phyloP scores from a whole-genome alignment of 371 early-diverging fungal genomes.

The Mortierella sp. region DNA sequence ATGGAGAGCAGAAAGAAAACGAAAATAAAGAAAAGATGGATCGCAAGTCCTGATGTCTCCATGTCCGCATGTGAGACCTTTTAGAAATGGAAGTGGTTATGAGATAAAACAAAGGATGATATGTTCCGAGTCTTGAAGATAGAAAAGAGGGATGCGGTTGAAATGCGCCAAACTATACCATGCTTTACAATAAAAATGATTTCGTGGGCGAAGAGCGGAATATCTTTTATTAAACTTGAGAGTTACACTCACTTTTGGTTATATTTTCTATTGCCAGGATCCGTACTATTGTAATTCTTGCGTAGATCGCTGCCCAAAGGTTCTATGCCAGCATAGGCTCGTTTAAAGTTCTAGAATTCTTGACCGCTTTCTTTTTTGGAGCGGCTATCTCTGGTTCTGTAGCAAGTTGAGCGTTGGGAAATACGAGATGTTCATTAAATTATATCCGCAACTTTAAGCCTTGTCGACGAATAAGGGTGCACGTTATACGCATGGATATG shows the following conservation, averaged over 20 bases:
- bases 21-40: conserved; percentile 39
- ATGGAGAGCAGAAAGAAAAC: conserved; percentile 30
- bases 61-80: conserved; percentile 9
- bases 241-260: neutral
- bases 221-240: neutral
- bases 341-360: conserved; percentile 17
- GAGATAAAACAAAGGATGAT: neutral
- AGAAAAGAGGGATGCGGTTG: neutral
- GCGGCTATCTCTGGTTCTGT: neutral
- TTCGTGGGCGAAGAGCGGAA: neutral
- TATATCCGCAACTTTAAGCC: neutral
- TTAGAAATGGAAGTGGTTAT: neutral
- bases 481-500: neutral
- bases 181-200: too few relatives aligned
- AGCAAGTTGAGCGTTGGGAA: neutral
- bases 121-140: neutral
- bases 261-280: neutral
- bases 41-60: conserved; percentile 40
- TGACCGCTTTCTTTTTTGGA: conserved; percentile 9
- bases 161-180: neutral
- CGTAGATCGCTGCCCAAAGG: neutral
- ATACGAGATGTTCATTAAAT: neutral
- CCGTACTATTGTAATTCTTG: neutral
- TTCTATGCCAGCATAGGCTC: conserved; percentile 43
- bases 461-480: neutral